These are phyloP conservation scores for Cornus suecica DNA, from an alignment of 148 eudicot species.

Conservation along the genomic window DNA sequence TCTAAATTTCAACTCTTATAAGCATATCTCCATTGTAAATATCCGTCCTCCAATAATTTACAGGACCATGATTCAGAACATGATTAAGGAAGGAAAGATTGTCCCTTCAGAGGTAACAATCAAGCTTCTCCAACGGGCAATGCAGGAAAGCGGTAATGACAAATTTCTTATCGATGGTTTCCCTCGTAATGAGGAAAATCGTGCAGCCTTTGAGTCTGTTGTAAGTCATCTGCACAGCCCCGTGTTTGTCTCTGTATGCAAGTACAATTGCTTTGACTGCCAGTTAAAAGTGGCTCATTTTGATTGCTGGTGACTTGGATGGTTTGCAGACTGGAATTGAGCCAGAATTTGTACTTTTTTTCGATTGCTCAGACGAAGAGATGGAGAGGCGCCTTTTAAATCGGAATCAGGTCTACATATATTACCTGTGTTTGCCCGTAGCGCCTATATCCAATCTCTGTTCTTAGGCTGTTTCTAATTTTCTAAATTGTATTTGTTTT, in stretches of 20 bases:
- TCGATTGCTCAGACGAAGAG: slow-evolving; percentile 82
- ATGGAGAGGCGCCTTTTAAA: slow-evolving; percentile 77
- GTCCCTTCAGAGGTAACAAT: slow-evolving; percentile 34
- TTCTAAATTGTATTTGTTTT: too few relatives aligned
- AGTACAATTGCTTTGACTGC: slow-evolving; percentile 7
- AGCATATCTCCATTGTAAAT: neutral
- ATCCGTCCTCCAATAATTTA: neutral
- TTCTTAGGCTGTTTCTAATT: neutral
- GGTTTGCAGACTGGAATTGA: slow-evolving; percentile 63
- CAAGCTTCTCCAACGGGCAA: slow-evolving; percentile 31
- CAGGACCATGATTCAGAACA: slow-evolving; percentile 36
- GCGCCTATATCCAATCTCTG: neutral
- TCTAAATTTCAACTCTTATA: neutral
- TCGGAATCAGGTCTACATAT: slow-evolving; percentile 61
- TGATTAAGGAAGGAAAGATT: slow-evolving; percentile 34
- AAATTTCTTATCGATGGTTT: slow-evolving; percentile 48
- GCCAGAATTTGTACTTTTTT: slow-evolving; percentile 69
- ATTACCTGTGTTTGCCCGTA: neutral
- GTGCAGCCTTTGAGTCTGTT: slow-evolving; percentile 26
- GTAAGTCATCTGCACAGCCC: slow-evolving; percentile 22
- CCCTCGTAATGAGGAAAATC: slow-evolving; percentile 42
- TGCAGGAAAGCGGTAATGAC: slow-evolving; percentile 20
- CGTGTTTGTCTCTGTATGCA: neutral
- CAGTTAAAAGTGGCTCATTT: neutral
- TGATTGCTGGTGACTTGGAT: slow-evolving; percentile 9